Conservation (phyloP, 2,329 filamentous ascomycete genomes). For the Clarireedia hainanense region DNA sequence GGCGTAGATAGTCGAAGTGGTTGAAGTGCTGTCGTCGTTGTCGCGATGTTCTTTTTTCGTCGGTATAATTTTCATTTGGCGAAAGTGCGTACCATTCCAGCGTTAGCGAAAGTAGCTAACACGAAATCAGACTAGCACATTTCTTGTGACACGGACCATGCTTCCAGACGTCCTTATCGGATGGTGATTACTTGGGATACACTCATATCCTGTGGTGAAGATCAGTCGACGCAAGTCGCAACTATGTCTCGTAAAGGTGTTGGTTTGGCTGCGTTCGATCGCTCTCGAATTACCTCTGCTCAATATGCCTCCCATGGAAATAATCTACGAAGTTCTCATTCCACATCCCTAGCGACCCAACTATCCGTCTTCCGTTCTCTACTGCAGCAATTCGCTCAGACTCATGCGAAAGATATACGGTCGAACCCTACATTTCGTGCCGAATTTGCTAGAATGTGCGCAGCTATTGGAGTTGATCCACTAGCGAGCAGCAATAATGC, state of each 20-base stretch:
- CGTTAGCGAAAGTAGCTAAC: constrained; percentile 8
- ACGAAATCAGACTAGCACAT: background rate
- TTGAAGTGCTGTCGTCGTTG: constrained; percentile 12
- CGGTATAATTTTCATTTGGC: constrained; percentile 8
- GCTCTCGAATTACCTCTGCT: constrained; percentile 73
- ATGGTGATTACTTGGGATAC: background rate
- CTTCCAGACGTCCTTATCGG: constrained; percentile 3
- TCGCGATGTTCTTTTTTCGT: constrained; percentile 7
- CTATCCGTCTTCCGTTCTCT: constrained; percentile 93
- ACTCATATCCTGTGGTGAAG: background rate
- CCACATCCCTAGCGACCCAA: constrained; percentile 81
- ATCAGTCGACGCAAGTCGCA: background rate
- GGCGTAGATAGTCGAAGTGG: constrained; percentile 9
- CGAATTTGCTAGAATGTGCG: constrained; percentile 97
- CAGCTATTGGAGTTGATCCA: constrained; percentile 92
- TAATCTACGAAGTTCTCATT: constrained; percentile 75
- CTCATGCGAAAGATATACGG: constrained; percentile 91
- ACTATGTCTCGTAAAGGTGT: constrained; percentile 71
- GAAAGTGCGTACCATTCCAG: constrained; percentile 8
- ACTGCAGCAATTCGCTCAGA: constrained; percentile 89
- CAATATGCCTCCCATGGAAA: constrained; percentile 89
- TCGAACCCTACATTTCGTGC: constrained; percentile 92
- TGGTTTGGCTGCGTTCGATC: constrained; percentile 83
- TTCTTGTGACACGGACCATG: background rate
- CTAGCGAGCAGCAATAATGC: constrained; percentile 60